phyloP scores from a whole-genome alignment of 495 filamentous ascomycete species.

The Talaromyces wortmannii region DNA sequence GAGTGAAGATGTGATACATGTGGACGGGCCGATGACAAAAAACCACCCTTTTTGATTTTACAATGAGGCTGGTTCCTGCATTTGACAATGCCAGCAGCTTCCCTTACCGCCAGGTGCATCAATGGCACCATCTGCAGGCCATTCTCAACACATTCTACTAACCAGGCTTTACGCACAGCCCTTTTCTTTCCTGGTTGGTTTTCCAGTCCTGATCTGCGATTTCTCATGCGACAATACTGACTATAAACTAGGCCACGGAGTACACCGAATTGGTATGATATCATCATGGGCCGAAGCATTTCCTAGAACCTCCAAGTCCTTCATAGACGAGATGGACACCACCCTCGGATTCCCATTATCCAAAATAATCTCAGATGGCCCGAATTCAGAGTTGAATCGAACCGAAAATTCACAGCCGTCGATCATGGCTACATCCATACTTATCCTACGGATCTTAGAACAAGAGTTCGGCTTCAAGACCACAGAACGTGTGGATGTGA shows the following conservation, averaged over 20 bases:
- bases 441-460: slow-evolving; percentile 87
- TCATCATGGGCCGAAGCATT: slow-evolving; percentile 78
- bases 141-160: neutral
- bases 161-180: slow-evolving; percentile 52
- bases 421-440: slow-evolving; percentile 87
- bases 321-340: slow-evolving; percentile 79
- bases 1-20: neutral
- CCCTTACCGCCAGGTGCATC: neutral
- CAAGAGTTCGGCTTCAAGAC: slow-evolving; percentile 72
- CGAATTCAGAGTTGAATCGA: slow-evolving; percentile 64
- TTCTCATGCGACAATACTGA: neutral
- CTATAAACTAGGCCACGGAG: slow-evolving; percentile 68
- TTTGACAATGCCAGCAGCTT: neutral
- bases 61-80: neutral
- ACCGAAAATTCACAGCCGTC: slow-evolving; percentile 91
- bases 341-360: slow-evolving; percentile 63
- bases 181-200: slow-evolving; percentile 76
- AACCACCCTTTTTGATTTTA: neutral
- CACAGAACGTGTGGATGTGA: slow-evolving; percentile 63
- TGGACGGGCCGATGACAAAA: too few relatives aligned
- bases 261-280: slow-evolving; percentile 91
- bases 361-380: slow-evolving; percentile 72
- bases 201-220: neutral
- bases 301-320: slow-evolving; percentile 59
- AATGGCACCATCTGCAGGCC: neutral